phyloP scores from a whole-genome alignment of 768 basidiomycete species.

The Pleurotus tuoliensis region DNA sequence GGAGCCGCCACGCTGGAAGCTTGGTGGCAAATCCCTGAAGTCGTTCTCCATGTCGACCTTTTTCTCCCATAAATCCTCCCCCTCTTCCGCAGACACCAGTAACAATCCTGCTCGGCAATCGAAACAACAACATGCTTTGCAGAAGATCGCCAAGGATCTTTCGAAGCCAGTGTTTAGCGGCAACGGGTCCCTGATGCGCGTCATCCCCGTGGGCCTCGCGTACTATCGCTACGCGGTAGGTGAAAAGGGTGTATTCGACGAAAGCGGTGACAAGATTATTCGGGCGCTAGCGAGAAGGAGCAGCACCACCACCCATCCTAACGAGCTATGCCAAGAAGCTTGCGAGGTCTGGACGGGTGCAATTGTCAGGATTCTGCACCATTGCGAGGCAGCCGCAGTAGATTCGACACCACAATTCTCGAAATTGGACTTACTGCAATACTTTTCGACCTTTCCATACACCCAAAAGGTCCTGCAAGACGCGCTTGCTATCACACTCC shows the following conservation, averaged over 20 bases:
- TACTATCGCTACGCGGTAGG: conserved; percentile 24
- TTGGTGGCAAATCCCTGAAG: not conserved
- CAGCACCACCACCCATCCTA: conserved; percentile 41
- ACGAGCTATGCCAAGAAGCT: conserved; percentile 34
- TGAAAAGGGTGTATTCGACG: conserved; percentile 16
- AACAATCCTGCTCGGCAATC: not conserved
- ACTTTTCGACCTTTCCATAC: conserved; percentile 36
- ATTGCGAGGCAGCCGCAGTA: conserved; percentile 14
- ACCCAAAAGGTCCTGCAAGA: conserved; percentile 24
- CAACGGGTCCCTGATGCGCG: conserved; percentile 45
- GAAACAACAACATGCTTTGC: conserved; percentile 17
- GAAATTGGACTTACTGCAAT: conserved; percentile 35
- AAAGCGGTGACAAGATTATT: conserved; percentile 24
- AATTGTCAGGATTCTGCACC: conserved; percentile 29
- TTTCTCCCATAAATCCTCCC: not conserved
- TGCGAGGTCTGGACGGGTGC: conserved; percentile 37
- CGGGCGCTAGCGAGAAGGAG: conserved; percentile 31
- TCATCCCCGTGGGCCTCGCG: conserved; percentile 38
- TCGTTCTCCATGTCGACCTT: not conserved
- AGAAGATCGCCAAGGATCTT: conserved; percentile 25
- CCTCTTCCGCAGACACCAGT: not conserved
- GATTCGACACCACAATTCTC: conserved; percentile 17
- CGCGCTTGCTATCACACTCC: conserved; percentile 24
- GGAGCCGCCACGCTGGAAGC: not conserved
- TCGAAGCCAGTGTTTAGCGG: conserved; percentile 23